A percentile compares a stretch with the other conserved stretches of the same genome.
Evolutionary conservation across 1,284 basidiomycete genomes (phyloP).

Genomic region (Puccinia triticina): DNA sequence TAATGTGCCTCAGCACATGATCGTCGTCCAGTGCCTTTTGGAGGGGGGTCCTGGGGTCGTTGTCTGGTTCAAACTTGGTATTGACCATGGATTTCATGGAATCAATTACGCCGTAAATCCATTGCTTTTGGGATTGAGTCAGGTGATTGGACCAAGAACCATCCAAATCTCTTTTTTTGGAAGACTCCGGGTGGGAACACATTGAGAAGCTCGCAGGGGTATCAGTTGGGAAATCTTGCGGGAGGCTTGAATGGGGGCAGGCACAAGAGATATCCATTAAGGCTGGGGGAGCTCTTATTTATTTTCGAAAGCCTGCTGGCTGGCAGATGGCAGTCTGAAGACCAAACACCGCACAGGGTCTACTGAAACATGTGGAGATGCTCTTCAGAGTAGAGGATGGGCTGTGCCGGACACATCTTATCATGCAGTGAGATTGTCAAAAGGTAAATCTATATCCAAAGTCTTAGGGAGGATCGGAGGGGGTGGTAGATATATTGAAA

Average conservation of each 20-base stretch:
- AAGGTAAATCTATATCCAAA: no score
- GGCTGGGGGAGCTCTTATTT: not conserved
- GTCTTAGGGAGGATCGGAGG: no score
- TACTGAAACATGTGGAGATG: not conserved
- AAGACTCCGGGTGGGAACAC: not conserved
- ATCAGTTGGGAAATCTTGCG: not conserved
- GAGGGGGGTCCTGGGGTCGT: not conserved
- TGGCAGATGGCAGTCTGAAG: not conserved
- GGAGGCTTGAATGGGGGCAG: not conserved
- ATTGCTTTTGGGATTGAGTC: not conserved
- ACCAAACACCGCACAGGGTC: not conserved
- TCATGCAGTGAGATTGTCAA: no score
- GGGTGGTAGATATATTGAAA: no score
- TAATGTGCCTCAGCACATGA: not conserved
- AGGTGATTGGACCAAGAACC: not conserved
- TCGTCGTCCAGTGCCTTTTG: not conserved
- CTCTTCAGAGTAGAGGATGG: no score
- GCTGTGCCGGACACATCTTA: no score
- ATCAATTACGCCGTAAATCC: conserved; percentile 1
- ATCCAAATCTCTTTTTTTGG: not conserved
- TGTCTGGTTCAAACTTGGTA: not conserved
- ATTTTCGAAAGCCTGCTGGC: not conserved
- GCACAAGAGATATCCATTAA: not conserved
- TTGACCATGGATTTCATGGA: conserved; percentile 5
- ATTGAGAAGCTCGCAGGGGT: not conserved